Evolutionary conservation across 1,139 yeast species (phyloP), one percentile per base, ranked within the genome.

Genomic region (Taphrina flavorubra): DNA sequence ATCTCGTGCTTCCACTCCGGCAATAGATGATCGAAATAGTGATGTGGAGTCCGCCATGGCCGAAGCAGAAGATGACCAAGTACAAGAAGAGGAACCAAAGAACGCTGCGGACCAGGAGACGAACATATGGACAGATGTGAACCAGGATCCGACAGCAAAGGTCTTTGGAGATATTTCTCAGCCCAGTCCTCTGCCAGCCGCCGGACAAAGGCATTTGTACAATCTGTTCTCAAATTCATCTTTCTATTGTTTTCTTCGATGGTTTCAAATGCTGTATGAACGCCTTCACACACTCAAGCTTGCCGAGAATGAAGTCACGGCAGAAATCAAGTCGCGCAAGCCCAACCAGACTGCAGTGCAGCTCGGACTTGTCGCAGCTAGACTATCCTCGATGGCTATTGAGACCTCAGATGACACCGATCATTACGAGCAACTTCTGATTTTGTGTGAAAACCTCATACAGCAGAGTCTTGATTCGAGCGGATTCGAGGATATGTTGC

Each of bases 381-480:
- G 61, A 11, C 25, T 63, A 74, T 90, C 91, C 18, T 81, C 84
- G 8, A 87, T 87, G 74, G 81, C 85, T 73, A 89, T 95, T 69
- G 70, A 56, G 25, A 55, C 61, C 16, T 49, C 51, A 25, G 68
- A 57, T 25, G 64, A 58, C 42, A 57, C 57, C 16, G 61, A 61
- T 37, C 68, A 56, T 40, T 95, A 94, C 77, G 79, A 82, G 51
- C 97, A 94, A 78, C 85, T 92, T 20, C 81, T 94, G 70, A 81
- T 81, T 1, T 81, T 94, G 70, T 85, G 96, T 68, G 92, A 86
- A 74, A 85, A 86, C 72, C 81, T 92, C 67, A 89, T 95, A 72
- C 96, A 91, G 75, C 97, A 97, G 39, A 96, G 92, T 53, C 81
- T 94, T 68, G 99, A 94, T 75, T 97, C 92, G 73, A 96, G 89